Base-by-base conservation (phyloP, 176 grass and related monocot species). In the Avena atlantica region DNA sequence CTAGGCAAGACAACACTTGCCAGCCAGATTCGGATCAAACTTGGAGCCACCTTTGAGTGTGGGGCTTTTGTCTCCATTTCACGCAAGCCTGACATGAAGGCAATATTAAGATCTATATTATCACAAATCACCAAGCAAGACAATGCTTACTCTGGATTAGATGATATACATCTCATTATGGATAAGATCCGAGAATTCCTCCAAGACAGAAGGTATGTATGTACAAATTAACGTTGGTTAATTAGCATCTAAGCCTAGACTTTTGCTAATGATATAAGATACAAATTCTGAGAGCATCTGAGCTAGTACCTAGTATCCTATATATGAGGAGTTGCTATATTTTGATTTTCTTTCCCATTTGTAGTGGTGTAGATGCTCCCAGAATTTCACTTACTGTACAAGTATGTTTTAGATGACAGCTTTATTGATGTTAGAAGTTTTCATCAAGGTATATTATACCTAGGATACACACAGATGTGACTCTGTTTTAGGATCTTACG, bases 141-240 rank as follows among this genome's bases (percentile, higher is more conserved):
- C 37, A 40, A 40, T 40, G 37, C 37, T 40, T 40, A 0, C 37
- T 40, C 0, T 40, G 37, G 37, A 4, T 5, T 40, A 4, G 37
- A 40, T 40, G 37, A 40, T 40, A 0, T 40, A 48, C 40, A 24
- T 24, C 70, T 48, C 70, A 47, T 73, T 12, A 73, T 73, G 5
- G 70, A 73, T 11, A 73, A 73, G 42, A 73, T 73, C 12, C 42
- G 70, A 73, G 42, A 73, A 24, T 48, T 73, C 2, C 70, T 73
- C 42, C 70, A 73, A 73, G 11, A 73, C 42, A 73, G 5, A 23
- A 73, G 42, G 70, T 48, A 73, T 1, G 0, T 72, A 45, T 69
- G 27, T 40, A 40, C 20, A 15, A 3, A 73, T 6, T 44, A 45
- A 3, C 19, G 21, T 72, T 73, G 10, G 10, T 47, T 71, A 42